phyloP scores from a whole-genome alignment of 1,139 yeast genomes.

The Kodamaea alishanica region DNA sequence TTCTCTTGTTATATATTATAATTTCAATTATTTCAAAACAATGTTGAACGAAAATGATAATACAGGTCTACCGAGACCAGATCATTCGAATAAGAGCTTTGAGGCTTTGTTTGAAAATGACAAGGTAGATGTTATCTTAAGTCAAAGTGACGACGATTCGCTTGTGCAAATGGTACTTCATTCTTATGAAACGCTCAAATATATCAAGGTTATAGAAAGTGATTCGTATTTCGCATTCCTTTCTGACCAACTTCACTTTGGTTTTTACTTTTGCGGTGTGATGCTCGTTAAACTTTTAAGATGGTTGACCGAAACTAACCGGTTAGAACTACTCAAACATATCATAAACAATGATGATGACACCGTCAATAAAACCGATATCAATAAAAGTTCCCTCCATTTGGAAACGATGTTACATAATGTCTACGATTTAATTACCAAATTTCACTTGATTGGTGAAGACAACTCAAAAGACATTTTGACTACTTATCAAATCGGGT shows the following conservation, averaged over 20 bases:
- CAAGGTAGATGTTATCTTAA: slow-evolving; percentile 23
- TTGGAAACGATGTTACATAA: slow-evolving; percentile 12
- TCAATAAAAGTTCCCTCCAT: slow-evolving; percentile 7
- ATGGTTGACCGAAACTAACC: slow-evolving; percentile 8
- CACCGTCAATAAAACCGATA: not conserved
- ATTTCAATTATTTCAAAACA: slow-evolving; percentile 21
- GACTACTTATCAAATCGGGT: slow-evolving; percentile 27
- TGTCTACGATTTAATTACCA: slow-evolving; percentile 24
- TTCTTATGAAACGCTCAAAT: slow-evolving; percentile 43
- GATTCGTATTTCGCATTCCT: slow-evolving; percentile 65
- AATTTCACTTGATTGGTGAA: slow-evolving; percentile 30
- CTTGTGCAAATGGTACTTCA: slow-evolving; percentile 28
- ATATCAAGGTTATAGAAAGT: slow-evolving; percentile 41
- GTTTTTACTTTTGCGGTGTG: slow-evolving; percentile 50
- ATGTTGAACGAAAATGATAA: not conserved
- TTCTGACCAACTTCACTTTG: slow-evolving; percentile 64
- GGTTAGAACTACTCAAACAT: slow-evolving; percentile 4
- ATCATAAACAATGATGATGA: not conserved
- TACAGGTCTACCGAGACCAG: not conserved
- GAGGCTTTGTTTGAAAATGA: slow-evolving; percentile 20
- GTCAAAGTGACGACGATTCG: slow-evolving; percentile 19
- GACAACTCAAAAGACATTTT: slow-evolving; percentile 28
- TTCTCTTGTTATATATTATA: slow-evolving; percentile 46
- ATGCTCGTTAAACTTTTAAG: slow-evolving; percentile 34
- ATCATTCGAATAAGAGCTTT: not conserved